Conservation (phyloP, 2,329 filamentous ascomycete species). For the Niveomyces coronatus region DNA sequence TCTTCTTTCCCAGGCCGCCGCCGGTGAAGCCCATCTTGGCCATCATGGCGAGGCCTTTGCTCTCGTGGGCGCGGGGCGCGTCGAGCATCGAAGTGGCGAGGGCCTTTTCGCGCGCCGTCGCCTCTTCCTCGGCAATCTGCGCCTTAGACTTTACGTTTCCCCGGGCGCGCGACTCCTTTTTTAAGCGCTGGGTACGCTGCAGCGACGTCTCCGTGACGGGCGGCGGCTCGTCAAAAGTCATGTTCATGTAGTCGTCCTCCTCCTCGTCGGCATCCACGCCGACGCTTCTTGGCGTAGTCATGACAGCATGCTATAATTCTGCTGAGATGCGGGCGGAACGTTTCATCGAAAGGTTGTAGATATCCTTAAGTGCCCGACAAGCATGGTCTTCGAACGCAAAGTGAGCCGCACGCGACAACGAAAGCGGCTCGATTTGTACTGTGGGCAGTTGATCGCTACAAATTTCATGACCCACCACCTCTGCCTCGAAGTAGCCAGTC, state of each 20-base stretch:
- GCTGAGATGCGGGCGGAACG: no score
- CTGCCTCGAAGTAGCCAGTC: no score
- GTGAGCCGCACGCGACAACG: no score
- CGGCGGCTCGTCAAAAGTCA: conserved; percentile 67
- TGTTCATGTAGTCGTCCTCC: conserved; percentile 95
- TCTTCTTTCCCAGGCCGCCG: conserved; percentile 54
- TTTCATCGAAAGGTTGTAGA: no score
- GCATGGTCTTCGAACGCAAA: no score
- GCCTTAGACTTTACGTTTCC: conserved; percentile 68
- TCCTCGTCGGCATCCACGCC: conserved; percentile 42
- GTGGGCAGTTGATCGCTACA: no score
- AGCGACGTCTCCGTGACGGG: conserved; percentile 43
- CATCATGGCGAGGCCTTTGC: conserved; percentile 95
- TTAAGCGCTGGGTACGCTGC: conserved; percentile 41
- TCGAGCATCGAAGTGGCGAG: conserved; percentile 65
- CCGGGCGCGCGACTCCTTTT: conserved; percentile 56
- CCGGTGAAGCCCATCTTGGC: conserved; percentile 88
- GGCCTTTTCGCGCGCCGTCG: conserved; percentile 61
- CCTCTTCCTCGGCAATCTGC: conserved; percentile 67
- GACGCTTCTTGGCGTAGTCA: conserved; percentile 2
- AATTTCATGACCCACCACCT: no score
- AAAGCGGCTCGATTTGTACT: no score
- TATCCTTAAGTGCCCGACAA: no score
- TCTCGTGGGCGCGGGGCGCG: conserved; percentile 43
- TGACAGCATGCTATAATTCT: conserved; percentile 6